These are phyloP conservation scores for Rubus parviflorus DNA, from an alignment of 306 rosid genomes.

Conservation along the genomic window DNA sequence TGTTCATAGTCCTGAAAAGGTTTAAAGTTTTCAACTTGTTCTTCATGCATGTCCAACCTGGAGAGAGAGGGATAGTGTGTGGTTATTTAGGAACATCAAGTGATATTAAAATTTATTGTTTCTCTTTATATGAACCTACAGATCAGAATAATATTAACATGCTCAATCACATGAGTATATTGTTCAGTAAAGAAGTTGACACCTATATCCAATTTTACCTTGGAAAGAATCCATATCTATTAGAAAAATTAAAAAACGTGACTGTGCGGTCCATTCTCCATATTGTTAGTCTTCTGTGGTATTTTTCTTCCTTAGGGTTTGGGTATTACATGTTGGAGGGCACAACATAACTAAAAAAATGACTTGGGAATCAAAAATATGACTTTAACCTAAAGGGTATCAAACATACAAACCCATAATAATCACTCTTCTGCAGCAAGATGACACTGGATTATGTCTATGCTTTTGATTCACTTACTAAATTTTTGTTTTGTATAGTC, in stretches of 20 bases:
- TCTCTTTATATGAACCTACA: background rate
- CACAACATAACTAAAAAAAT: background rate
- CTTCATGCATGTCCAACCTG: background rate
- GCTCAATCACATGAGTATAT: background rate
- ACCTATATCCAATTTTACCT: background rate
- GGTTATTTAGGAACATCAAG: background rate
- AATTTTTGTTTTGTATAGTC: no score
- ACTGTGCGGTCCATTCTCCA: background rate
- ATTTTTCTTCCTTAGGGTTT: background rate
- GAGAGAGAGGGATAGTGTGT: background rate
- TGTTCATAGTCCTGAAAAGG: background rate
- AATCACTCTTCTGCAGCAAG: background rate
- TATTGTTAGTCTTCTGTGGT: background rate
- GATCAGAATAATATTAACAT: no score
- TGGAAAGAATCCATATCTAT: background rate
- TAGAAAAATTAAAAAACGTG: background rate
- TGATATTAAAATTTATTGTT: background rate
- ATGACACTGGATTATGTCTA: background rate
- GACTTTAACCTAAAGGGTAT: background rate
- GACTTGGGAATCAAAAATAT: background rate
- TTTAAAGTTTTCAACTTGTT: background rate
- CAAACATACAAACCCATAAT: background rate
- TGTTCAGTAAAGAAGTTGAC: background rate
- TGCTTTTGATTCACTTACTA: background rate
- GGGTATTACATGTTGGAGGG: background rate